Evolutionary conservation across 1,139 yeast species (phyloP).

Genomic region (Kazachstania sp.): DNA sequence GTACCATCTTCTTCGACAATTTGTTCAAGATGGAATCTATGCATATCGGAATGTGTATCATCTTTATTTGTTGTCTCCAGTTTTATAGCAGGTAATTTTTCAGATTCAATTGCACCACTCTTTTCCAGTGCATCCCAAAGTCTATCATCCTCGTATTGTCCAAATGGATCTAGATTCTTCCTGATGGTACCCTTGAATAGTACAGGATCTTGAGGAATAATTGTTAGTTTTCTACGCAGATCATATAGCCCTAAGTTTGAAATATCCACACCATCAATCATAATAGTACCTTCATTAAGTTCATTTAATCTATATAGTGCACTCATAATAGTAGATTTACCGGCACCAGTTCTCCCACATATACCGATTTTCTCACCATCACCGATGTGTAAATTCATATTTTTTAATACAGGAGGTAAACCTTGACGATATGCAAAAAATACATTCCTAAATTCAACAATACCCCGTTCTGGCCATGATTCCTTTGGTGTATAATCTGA

Average conservation of each 20-base stretch:
- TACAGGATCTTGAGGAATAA: conserved; percentile 60
- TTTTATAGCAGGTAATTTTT: conserved; percentile 32
- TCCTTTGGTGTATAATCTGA: conserved; percentile 49
- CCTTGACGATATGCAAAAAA: conserved; percentile 65
- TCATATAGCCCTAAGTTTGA: conserved; percentile 39
- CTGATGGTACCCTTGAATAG: conserved; percentile 47
- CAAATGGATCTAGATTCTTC: conserved; percentile 50
- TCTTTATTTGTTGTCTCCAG: conserved; percentile 20
- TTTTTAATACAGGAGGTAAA: conserved; percentile 62
- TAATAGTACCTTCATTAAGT: conserved; percentile 37
- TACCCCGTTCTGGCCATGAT: conserved; percentile 55
- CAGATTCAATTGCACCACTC: conserved; percentile 48
- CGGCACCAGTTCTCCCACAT: conserved; percentile 62
- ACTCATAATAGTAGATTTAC: conserved; percentile 52
- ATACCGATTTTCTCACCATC: conserved; percentile 46
- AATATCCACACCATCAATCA: conserved; percentile 46
- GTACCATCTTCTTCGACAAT: conserved; percentile 64
- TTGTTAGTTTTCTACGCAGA: conserved; percentile 44
- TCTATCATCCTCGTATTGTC: conserved; percentile 37
- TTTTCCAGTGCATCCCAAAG: conserved; percentile 51
- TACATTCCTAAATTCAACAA: conserved; percentile 49
- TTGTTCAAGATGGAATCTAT: conserved; percentile 61
- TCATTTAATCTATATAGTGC: conserved; percentile 48
- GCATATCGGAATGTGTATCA: conserved; percentile 31
- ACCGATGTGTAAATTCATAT: conserved; percentile 43